Conservation (phyloP, 331 rosid genomes). For the Cydonia oblonga region DNA sequence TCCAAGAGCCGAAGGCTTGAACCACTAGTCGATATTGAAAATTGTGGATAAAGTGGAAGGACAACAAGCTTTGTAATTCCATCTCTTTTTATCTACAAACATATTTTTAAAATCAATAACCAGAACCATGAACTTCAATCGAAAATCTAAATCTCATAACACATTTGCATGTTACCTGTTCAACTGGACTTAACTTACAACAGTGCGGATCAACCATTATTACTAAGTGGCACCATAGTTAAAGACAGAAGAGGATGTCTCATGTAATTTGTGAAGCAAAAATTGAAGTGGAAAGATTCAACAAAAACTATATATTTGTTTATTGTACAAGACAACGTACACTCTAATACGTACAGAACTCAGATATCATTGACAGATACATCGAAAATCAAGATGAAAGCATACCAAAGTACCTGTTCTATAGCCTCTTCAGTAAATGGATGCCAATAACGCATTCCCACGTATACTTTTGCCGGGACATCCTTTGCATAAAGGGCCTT, state of each 20-base stretch:
- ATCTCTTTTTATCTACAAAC: slow-evolving; percentile 72
- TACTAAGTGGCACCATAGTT: not conserved
- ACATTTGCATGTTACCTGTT: not conserved
- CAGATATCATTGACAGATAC: not conserved
- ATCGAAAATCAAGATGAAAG: slow-evolving; percentile 1
- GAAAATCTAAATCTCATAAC: not conserved
- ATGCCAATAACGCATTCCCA: slow-evolving; percentile 98
- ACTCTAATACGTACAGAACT: not conserved
- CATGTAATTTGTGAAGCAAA: not conserved
- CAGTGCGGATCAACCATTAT: not conserved
- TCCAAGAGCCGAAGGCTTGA: slow-evolving; percentile 95
- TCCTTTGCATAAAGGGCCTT: slow-evolving; percentile 65
- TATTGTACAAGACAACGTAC: not conserved
- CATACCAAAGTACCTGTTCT: slow-evolving; percentile 42
- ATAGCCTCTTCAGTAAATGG: slow-evolving; percentile 97
- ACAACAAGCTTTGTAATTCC: slow-evolving; percentile 90
- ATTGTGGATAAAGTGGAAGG: slow-evolving; percentile 98
- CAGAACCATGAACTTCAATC: not conserved
- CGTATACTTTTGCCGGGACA: slow-evolving; percentile 82
- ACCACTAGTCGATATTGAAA: slow-evolving; percentile 96
- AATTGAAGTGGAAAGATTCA: not conserved
- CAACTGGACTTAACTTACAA: not conserved
- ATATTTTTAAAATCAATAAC: slow-evolving; percentile 7
- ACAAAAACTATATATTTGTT: not conserved
- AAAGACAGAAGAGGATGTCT: not conserved